A percentile compares a stretch with the other conserved stretches of the same genome.
Conservation (phyloP, 176 grass and related monocot species). For the Oryza rufipogon region DNA sequence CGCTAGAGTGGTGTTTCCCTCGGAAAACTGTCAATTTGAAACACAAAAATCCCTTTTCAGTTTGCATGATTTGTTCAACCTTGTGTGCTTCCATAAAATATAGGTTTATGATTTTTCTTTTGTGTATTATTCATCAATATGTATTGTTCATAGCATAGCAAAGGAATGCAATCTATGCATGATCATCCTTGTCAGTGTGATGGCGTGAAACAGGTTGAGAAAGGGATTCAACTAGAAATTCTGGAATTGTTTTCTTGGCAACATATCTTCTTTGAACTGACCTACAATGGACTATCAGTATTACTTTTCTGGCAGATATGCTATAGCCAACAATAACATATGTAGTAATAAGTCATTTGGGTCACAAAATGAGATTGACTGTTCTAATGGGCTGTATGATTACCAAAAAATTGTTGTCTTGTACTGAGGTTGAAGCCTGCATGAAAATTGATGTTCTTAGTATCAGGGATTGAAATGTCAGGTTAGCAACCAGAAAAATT, state of each 20-base stretch:
- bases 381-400: slow-evolving; percentile 1
- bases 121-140: too few species aligned
- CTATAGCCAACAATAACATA: neutral
- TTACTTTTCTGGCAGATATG: neutral
- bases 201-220: neutral
- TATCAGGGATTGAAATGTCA: neutral
- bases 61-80: neutral
- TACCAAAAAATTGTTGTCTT: neutral
- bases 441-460: neutral
- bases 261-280: neutral
- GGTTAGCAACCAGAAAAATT: neutral
- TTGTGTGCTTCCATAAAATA: neutral
- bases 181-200: neutral
- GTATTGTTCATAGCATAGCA: neutral
- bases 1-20: neutral
- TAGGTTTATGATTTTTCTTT: neutral
- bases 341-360: neutral
- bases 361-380: neutral
- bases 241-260: neutral
- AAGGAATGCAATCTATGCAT: neutral
- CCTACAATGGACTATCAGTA: neutral
- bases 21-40: neutral
- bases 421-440: neutral
- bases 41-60: neutral
- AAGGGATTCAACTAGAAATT: neutral